Evolutionary conservation across 2,329 filamentous ascomycete species (phyloP).

Genomic region (Chrysoporthe deuterocubensis): DNA sequence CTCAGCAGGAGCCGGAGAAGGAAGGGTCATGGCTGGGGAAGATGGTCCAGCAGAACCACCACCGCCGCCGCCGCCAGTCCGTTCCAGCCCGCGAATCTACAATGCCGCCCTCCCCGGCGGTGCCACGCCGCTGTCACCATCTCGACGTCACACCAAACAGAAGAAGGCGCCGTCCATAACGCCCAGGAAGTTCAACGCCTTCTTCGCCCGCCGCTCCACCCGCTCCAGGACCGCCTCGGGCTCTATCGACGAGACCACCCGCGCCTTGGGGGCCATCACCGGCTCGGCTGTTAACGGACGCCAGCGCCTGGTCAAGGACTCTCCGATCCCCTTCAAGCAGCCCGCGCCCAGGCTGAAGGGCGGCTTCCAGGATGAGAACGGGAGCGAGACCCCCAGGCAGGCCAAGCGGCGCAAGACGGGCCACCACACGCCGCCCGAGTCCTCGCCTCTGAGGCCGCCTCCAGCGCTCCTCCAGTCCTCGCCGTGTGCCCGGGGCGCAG

Average conservation of each 20-base stretch:
- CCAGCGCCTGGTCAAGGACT: slow-evolving; percentile 37
- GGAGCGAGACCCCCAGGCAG: slow-evolving; percentile 29
- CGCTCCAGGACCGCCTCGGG: slow-evolving; percentile 21
- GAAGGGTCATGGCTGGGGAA: slow-evolving; percentile 32
- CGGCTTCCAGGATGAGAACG: slow-evolving; percentile 15
- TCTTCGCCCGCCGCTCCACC: slow-evolving; percentile 55
- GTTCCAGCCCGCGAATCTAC: slow-evolving; percentile 20
- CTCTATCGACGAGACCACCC: slow-evolving; percentile 25
- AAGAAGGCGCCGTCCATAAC: slow-evolving; percentile 56
- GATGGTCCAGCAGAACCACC: slow-evolving; percentile 19
- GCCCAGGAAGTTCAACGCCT: slow-evolving; percentile 56
- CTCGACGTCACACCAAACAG: slow-evolving; percentile 43
- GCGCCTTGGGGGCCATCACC: slow-evolving; percentile 36
- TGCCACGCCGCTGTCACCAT: slow-evolving; percentile 36
- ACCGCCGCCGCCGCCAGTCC: background rate
- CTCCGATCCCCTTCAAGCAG: slow-evolving; percentile 44
- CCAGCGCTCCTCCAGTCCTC: slow-evolving; percentile 31
- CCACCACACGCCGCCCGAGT: slow-evolving; percentile 45
- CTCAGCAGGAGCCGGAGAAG: background rate
- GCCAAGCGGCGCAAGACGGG: slow-evolving; percentile 45
- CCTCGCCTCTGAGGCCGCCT: slow-evolving; percentile 40
- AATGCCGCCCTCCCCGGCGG: slow-evolving; percentile 29
- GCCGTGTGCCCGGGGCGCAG: slow-evolving; percentile 26
- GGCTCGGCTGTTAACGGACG: slow-evolving; percentile 45
- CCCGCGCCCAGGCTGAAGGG: slow-evolving; percentile 31